Evolutionary conservation across 768 basidiomycete species (phyloP).

Genomic region (Amanita jacksonii): DNA sequence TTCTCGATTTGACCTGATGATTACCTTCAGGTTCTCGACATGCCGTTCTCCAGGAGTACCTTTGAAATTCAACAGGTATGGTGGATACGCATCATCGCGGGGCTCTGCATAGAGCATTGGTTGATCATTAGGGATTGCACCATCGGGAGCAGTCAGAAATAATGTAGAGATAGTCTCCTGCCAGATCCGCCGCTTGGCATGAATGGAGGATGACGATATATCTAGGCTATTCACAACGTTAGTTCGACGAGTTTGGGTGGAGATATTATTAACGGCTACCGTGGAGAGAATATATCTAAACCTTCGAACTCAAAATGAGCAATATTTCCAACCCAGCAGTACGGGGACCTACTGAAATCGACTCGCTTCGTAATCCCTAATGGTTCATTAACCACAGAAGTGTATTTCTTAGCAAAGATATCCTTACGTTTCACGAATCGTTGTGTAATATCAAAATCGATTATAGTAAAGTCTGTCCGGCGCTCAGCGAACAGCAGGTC

Average conservation of each 20-base stretch:
- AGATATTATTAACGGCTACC: conserved; percentile 24
- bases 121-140: conserved; percentile 49
- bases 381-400: background rate
- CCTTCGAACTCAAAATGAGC: conserved; percentile 26
- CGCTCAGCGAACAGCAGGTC: background rate
- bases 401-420: conserved; percentile 13
- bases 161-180: conserved; percentile 67
- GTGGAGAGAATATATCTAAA: conserved; percentile 75
- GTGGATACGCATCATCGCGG: conserved; percentile 48
- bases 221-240: conserved; percentile 36
- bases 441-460: conserved; percentile 42
- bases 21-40: conserved; percentile 70
- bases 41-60: conserved; percentile 63
- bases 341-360: conserved; percentile 55
- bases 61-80: conserved; percentile 56
- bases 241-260: background rate
- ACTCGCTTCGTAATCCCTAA: conserved; percentile 51
- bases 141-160: conserved; percentile 49
- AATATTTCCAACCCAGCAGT: background rate
- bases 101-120: conserved; percentile 51
- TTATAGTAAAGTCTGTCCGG: conserved; percentile 62
- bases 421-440: conserved; percentile 48
- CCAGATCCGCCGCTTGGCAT: conserved; percentile 66
- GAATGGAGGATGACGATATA: conserved; percentile 43
- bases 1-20: background rate